Conservation (phyloP, 768 basidiomycete species). For the Pisolithus albus region DNA sequence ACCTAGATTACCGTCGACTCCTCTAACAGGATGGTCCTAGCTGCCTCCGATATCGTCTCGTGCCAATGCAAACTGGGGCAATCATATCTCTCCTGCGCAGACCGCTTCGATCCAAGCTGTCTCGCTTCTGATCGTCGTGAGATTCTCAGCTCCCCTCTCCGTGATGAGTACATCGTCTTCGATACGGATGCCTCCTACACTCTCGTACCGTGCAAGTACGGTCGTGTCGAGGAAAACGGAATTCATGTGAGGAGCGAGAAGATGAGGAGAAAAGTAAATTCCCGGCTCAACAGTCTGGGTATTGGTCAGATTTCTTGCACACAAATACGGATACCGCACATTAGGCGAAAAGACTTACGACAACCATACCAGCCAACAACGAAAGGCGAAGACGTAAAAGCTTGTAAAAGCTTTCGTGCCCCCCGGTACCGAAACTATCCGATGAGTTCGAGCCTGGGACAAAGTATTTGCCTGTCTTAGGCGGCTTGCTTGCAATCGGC, state of each 20-base stretch:
- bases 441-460: slow-evolving; percentile 71
- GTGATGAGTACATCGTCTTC: slow-evolving; percentile 89
- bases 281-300: slow-evolving; percentile 85
- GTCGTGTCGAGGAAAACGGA: slow-evolving; percentile 47
- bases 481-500: slow-evolving; percentile 74
- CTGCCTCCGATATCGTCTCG: too few relatives aligned
- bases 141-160: slow-evolving; percentile 65
- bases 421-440: slow-evolving; percentile 51
- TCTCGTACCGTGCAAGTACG: slow-evolving; percentile 45
- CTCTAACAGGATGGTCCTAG: too few relatives aligned
- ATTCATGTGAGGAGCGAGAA: slow-evolving; percentile 58
- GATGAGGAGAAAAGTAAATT: slow-evolving; percentile 76
- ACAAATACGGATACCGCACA: neutral
- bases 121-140: slow-evolving; percentile 82
- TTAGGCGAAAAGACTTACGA: slow-evolving; percentile 45
- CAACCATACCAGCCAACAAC: slow-evolving; percentile 75
- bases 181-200: slow-evolving; percentile 87
- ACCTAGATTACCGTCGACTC: too few relatives aligned
- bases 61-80: too few relatives aligned
- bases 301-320: neutral
- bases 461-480: slow-evolving; percentile 39
- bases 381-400: slow-evolving; percentile 76
- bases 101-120: slow-evolving; percentile 76
- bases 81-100: slow-evolving; percentile 56
- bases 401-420: slow-evolving; percentile 66